Percentiles rank a stretch among this genome's conserved stretches.
Conservation (phyloP, 2,329 filamentous ascomycete species). For the Pyrenophora tritici-repentis region DNA sequence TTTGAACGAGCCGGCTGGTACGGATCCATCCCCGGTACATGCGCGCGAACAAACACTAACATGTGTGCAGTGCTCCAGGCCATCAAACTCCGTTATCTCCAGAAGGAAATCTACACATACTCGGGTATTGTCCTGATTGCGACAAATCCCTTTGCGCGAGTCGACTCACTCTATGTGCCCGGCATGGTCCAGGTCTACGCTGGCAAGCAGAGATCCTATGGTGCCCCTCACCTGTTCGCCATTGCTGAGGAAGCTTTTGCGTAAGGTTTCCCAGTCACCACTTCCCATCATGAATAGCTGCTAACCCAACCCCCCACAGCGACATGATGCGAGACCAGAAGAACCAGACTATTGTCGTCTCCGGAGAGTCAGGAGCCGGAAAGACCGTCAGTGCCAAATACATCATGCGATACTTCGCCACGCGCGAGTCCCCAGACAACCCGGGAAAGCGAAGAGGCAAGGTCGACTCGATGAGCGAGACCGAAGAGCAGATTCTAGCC, state of each 20-base stretch:
- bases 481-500: slow-evolving; percentile 95
- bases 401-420: slow-evolving; percentile 99
- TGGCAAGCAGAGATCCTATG: slow-evolving; percentile 92
- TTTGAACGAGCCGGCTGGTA: slow-evolving; percentile 97
- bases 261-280: slow-evolving; percentile 58
- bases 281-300: not conserved
- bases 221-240: slow-evolving; percentile 96
- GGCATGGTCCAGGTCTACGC: slow-evolving; percentile 99
- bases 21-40: slow-evolving; percentile 24
- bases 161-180: slow-evolving; percentile 97
- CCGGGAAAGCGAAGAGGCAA: slow-evolving; percentile 79
- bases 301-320: slow-evolving; percentile 53
- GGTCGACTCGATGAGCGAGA: slow-evolving; percentile 87
- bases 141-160: slow-evolving; percentile 94
- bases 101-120: slow-evolving; percentile 99
- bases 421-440: slow-evolving; percentile 89
- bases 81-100: slow-evolving; percentile 93
- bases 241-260: slow-evolving; percentile 99
- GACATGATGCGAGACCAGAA: slow-evolving; percentile 96
- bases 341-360: slow-evolving; percentile 99
- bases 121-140: slow-evolving; percentile 98
- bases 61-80: slow-evolving; percentile 80
- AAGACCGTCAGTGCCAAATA: slow-evolving; percentile 99
- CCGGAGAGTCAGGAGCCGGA: slow-evolving; percentile 95
- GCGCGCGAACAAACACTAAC: slow-evolving; percentile 31